Evolutionary conservation across 2,329 filamentous ascomycete species (phyloP), one percentile per base, ranked within the genome.

Genomic region (Myriosclerotinia curreyana): DNA sequence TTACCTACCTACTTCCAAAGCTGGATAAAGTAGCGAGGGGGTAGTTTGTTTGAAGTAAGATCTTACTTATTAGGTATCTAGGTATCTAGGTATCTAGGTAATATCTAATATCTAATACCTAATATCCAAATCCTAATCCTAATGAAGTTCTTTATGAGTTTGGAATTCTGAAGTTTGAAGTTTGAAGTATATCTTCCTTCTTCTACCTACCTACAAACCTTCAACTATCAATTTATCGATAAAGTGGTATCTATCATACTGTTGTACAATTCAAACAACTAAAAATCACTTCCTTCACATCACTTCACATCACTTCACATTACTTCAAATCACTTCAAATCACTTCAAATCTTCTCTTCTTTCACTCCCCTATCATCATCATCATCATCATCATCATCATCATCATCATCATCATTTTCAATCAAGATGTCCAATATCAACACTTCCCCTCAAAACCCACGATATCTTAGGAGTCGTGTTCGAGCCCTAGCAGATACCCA

Each of bases 11-110:
- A n/a, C 55, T 52, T 60, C 58, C 56, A 62, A 58, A 64, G 53
- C 50, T 62, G 60, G 60, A 11, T 5, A 40, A 40, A 20, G 36
- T 54, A 61, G 58, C 49, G 50, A 54, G 59, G 38, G 42, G 9
- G 31, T 44, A 17, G 42, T 46, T 20, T 25, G 28, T 31, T 31
- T 31, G 28, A 31, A n/a, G n/a, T n/a, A n/a, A n/a, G n/a, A n/a
- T n/a, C n/a, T n/a, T n/a, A n/a, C n/a, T n/a, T n/a, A n/a, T n/a
- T n/a, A n/a, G n/a, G n/a, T n/a, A n/a, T n/a, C n/a, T n/a, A n/a
- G n/a, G n/a, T n/a, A n/a, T n/a, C n/a, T n/a, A n/a, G n/a, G n/a
- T n/a, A n/a, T n/a, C n/a, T n/a, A n/a, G n/a, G n/a, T n/a, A n/a
- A n/a, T n/a, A n/a, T n/a, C n/a, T n/a, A n/a, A n/a, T n/a, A n/a